Evolutionary conservation across 768 basidiomycete genomes (phyloP), one percentile per base, ranked within the genome.

Genomic region (Mycena crocata): DNA sequence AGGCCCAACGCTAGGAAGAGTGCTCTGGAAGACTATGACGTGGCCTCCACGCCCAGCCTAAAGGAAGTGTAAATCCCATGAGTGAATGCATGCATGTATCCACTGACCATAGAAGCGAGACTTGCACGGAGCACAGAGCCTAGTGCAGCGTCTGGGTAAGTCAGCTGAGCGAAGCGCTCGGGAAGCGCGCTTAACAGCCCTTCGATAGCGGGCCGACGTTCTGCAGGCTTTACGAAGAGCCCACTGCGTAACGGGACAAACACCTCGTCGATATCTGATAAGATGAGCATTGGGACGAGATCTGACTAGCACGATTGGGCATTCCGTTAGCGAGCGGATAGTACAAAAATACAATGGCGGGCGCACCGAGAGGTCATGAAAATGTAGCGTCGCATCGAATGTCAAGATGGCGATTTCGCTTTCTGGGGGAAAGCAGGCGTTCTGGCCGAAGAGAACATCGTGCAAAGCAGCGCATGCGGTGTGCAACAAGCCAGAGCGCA

Each of bases 261-360:
- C 23, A 95, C 89, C 59, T 99, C 98, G n/a, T 95, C 92, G 39
- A 99, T 79, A 75, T 99, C 98, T 1, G 93, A 81, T 12, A 98
- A 86, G 46, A 99, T 87, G 46, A 96, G 82, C 84, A 96, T 91
- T 37, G 84, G 84, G 2, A 88, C 84, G 71, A 83, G 80, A 74
- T 86, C 81, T 72, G 82, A 79, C 83, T 86, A 66, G 49, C 51
- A 57, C 63, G 42, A 45, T 44, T 31, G 15, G 62, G 31, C 60
- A 21, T 28, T 63, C 57, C 42, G 56, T 66, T 55, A 62, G 67
- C 56, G 57, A 68, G 60, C 64, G 52, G 61, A 71, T 51, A 54
- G 51, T 57, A 69, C 37, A 40, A 42, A 51, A 70, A 58, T 51
- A 35, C 57, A 30, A 62, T 6, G 50, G 62, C 55, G 57, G 62